Conservation (phyloP, 2,329 filamentous ascomycete genomes). For the Ascochyta fabae region DNA sequence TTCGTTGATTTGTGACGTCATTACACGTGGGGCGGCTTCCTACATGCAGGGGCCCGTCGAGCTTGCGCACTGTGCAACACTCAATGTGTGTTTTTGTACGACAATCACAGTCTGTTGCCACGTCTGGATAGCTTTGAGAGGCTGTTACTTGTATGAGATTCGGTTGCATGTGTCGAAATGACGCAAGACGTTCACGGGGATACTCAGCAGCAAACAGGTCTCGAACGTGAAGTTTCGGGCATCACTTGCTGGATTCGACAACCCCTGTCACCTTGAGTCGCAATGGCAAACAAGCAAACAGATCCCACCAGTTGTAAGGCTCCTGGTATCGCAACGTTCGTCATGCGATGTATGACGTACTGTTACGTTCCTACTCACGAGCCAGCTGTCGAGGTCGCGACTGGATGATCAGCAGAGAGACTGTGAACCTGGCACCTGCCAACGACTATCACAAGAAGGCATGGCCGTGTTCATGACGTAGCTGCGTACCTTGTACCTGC, state of each 20-base stretch:
- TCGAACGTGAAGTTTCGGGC: neutral
- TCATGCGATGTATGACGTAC: conserved; percentile 15
- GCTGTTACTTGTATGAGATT: neutral
- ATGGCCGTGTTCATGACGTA: conserved; percentile 35
- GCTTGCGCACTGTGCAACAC: conserved; percentile 8
- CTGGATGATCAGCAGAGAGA: neutral
- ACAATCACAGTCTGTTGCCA: neutral
- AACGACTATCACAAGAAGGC: conserved; percentile 15
- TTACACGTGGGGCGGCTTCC: conserved; percentile 18
- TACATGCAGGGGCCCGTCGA: conserved; percentile 24
- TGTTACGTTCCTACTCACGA: conserved; percentile 1
- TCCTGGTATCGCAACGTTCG: neutral
- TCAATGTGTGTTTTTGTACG: conserved; percentile 4
- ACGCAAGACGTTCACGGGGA: conserved; percentile 1
- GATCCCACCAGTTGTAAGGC: conserved; percentile 5
- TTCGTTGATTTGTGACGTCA: conserved; percentile 24
- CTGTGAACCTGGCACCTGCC: conserved; percentile 11
- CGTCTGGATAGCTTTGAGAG: neutral
- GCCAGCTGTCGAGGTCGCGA: neutral
- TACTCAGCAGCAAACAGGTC: conserved; percentile 3
- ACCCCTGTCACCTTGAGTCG: conserved; percentile 12
- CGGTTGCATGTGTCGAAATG: neutral
- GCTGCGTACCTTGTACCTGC: neutral
- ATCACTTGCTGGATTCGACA: conserved; percentile 2
- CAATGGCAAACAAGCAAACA: conserved; percentile 4